phyloP scores from a whole-genome alignment of 2,329 filamentous ascomycete genomes.

The Neopestalotiopsis sp. region DNA sequence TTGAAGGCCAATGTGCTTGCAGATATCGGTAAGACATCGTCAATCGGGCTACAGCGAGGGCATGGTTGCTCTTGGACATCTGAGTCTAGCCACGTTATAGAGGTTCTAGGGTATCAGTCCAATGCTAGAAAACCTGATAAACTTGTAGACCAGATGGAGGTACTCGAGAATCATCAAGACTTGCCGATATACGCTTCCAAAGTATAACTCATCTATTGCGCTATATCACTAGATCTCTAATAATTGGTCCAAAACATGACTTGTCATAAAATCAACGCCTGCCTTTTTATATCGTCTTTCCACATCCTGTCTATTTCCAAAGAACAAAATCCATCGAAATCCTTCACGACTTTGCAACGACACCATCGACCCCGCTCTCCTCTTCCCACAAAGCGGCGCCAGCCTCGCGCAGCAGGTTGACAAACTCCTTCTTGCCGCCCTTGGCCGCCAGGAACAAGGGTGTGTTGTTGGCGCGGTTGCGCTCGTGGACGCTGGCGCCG shows the following conservation, averaged over 20 bases:
- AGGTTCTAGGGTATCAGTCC: no score
- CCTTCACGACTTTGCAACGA: not conserved
- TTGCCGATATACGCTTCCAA: not conserved
- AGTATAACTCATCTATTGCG: not conserved
- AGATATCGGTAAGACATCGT: no score
- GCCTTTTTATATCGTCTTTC: not conserved
- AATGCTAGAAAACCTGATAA: no score
- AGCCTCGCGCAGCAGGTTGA: slow-evolving; percentile 59
- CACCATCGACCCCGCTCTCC: slow-evolving; percentile 36
- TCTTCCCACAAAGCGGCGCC: slow-evolving; percentile 65
- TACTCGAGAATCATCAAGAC: no score
- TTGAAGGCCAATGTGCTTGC: no score
- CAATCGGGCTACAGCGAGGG: no score
- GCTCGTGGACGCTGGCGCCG: slow-evolving; percentile 70
- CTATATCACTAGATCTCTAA: not conserved
- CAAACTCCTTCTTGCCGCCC: slow-evolving; percentile 58
- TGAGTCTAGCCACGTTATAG: no score
- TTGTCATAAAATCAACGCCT: not conserved
- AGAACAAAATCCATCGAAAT: not conserved
- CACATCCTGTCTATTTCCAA: not conserved
- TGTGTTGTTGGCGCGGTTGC: slow-evolving; percentile 70
- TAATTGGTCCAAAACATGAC: not conserved
- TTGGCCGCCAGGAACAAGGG: slow-evolving; percentile 68
- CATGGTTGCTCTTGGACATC: no score
- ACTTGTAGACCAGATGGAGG: no score